A percentile compares a stretch with the other conserved stretches of the same genome.
These are phyloP conservation scores for Sugiyamaella japonica DNA, from an alignment of 1,139 yeast genomes.

Conservation along the genomic window DNA sequence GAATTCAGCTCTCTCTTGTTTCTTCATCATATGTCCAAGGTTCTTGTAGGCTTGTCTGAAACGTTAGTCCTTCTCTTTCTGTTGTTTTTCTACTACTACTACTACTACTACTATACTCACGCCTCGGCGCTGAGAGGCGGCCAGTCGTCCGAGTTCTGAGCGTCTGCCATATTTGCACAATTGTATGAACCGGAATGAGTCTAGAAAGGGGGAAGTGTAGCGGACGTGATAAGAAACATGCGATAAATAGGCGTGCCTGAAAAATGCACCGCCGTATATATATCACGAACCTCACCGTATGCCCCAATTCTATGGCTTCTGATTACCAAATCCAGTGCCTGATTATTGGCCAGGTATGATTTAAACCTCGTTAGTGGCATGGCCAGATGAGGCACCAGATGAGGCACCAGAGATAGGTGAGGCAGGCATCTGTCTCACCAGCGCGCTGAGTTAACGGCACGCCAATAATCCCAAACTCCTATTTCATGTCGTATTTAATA, in stretches of 20 bases:
- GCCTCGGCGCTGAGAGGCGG: background rate
- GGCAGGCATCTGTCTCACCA: too few species aligned
- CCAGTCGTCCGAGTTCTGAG: too few species aligned
- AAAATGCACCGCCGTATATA: background rate
- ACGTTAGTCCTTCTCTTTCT: background rate
- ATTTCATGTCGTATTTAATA: too few species aligned
- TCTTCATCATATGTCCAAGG: conserved; percentile 54
- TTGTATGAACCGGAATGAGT: background rate
- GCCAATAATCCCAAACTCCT: too few species aligned
- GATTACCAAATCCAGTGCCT: too few species aligned
- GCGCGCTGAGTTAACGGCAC: too few species aligned
- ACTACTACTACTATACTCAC: background rate
- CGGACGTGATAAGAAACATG: background rate
- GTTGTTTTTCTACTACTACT: background rate
- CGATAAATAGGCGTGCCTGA: background rate
- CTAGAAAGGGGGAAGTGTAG: background rate
- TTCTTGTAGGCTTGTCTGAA: conserved; percentile 13
- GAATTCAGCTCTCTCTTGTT: conserved; percentile 40
- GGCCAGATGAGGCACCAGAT: too few species aligned
- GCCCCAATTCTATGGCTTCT: background rate
- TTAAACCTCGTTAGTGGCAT: background rate
- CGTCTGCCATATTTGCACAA: background rate
- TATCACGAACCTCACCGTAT: background rate
- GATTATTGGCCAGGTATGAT: too few species aligned
- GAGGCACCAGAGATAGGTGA: too few species aligned